Base-by-base conservation (phyloP, 768 basidiomycete genomes). In the Pulveroboletus ravenelii region DNA sequence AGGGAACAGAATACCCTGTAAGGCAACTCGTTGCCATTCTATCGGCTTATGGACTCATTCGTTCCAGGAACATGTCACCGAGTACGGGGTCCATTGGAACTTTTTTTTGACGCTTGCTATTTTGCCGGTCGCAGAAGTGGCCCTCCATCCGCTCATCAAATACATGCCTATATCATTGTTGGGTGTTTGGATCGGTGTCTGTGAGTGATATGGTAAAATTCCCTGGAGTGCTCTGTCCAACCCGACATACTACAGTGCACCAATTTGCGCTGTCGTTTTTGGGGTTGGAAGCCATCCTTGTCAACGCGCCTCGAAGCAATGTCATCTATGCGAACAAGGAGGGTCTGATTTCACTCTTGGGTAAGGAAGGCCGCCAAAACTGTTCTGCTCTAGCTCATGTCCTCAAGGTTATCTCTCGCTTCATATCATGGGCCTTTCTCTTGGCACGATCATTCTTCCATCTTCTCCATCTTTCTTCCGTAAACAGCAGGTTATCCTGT, bases 71-170 rank as follows among this genome's bases (percentile, higher is more conserved):
- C 96, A 98, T 52, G 85, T 88, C 48, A 86, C 93, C 0, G 96
- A 99, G 70, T 98, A 98, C 56, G 96, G 96, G 0, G 81, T 82
- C 0, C 95, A 98, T 60, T 99, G 96, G 96, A 98, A 98, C 65
- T 97, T 98, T 70, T 99, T 99, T 77, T 78, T 98, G 58, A 97
- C 96, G 0, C 75, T 98, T 18, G 92, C 87, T 0, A 57, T 90
- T 1, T 64, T 97, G 6, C 93, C 93, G 0, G 62, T 90, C 4
- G 68, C 89, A 12, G 83, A 91, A 61, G 77, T 84, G 3, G 39
- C 81, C 0, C 65, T 93, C 4, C 85, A 88, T 49, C 88, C 89
- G 0, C 23, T 91, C 30, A 75, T 93, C 40, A 61, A 68, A 13
- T 66, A 63, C 18, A 46, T 84, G 5, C 81, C 87, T 0, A 75